Base-by-base conservation (phyloP, 1,284 basidiomycete species). In the Leccinum ponderosum region DNA sequence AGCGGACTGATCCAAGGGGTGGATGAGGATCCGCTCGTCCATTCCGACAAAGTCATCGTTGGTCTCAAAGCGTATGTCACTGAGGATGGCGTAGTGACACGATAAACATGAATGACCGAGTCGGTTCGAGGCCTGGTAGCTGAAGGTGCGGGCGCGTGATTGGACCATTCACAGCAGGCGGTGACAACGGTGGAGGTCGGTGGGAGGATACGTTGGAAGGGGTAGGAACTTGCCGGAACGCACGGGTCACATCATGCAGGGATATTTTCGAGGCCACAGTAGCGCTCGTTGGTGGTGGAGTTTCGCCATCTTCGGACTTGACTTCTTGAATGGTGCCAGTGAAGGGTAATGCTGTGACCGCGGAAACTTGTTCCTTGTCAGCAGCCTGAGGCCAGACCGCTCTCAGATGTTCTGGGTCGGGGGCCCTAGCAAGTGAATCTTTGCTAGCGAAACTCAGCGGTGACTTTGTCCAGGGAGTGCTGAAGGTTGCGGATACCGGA, bases 351-450 rank as follows among this genome's bases (percentile, higher is more conserved):
- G 86, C 80, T 31, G 87, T 87, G 62, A 89, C 80, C 8, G 84
- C 77, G 52, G 86, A 84, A 14, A 83, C 71, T 56, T 81, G 81
- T 11, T 84, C 78, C 70, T 89, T 87, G 67, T 87, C 84, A 2
- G 90, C 81, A 8, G 86, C 81, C 69, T 90, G 87, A n/a, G 88
- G 89, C 91, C 91, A 94, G 8, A 93, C 84, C 33, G 90, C 87
- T 73, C 90, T 93, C 57, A 93, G 76, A 66, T 89, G 89, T 67
- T 93, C 91, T 17, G 88, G 87, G 73, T 91, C 90, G 15, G 89
- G 87, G 53, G 80, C 81, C 60, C 88, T 79, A 56, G 85, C 81
- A 22, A 85, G 81, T 5, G 84, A 83, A 39, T 91, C 89, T 70
- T 90, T 91, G 51, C 81, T 68, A 27, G 73, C 67, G 52, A 86